phyloP scores from a whole-genome alignment of 345 rosid species.

The Ceriops decandra region DNA sequence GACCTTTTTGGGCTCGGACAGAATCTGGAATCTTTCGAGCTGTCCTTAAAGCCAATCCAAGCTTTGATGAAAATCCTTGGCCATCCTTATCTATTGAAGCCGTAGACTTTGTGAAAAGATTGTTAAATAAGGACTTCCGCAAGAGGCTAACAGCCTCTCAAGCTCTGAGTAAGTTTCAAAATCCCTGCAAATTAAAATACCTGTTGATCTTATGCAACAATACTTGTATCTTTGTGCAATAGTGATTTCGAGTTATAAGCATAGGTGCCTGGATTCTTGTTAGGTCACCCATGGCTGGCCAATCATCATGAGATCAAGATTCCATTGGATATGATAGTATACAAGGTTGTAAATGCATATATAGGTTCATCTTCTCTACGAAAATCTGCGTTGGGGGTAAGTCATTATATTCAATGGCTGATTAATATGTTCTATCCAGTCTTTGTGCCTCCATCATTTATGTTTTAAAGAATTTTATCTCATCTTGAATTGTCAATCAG shows the following conservation, averaged over 20 bases:
- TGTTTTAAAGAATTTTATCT: neutral
- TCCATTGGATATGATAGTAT: constrained; percentile 75
- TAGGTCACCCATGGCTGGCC: constrained; percentile 94
- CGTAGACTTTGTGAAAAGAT: constrained; percentile 73
- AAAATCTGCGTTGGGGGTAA: constrained; percentile 65
- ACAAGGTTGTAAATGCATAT: constrained; percentile 62
- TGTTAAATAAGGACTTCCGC: constrained; percentile 88
- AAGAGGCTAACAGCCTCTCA: constrained; percentile 92
- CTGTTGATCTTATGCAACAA: constrained; percentile 1
- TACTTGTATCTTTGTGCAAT: neutral
- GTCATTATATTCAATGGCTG: constrained; percentile 6
- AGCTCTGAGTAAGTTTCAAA: constrained; percentile 69
- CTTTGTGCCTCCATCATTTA: neutral
- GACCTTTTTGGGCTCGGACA: constrained; percentile 97
- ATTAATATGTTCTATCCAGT: neutral
- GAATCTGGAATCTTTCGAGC: constrained; percentile 97
- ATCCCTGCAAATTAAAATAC: neutral
- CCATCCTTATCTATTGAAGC: constrained; percentile 84
- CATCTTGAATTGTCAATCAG: neutral
- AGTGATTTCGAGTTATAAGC: constrained; percentile 11
- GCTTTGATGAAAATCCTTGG: constrained; percentile 92
- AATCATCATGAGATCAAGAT: constrained; percentile 61
- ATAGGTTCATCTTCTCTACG: constrained; percentile 68
- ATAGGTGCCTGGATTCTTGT: constrained; percentile 5
- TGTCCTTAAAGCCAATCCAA: constrained; percentile 88